These are phyloP conservation scores for Talaromyces amestolkiae DNA, from an alignment of 2,329 filamentous ascomycete species.

Conservation along the genomic window DNA sequence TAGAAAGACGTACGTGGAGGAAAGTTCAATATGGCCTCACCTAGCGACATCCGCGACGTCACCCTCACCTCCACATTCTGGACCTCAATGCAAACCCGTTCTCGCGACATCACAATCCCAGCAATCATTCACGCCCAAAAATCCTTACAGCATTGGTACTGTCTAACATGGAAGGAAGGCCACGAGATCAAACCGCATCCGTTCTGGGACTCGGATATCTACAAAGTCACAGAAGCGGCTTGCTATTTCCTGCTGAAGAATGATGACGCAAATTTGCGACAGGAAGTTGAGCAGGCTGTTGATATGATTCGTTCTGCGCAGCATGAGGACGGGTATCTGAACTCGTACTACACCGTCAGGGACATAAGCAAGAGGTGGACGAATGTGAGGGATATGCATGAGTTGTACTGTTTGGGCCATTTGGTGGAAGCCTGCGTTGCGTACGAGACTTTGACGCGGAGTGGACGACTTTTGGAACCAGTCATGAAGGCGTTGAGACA, in stretches of 20 bases:
- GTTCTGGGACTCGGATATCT: constrained; percentile 60
- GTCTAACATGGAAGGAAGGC: constrained; percentile 25
- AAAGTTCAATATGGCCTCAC: constrained; percentile 2
- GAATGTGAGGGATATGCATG: constrained; percentile 62
- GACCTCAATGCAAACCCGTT: constrained; percentile 23
- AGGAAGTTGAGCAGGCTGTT: constrained; percentile 56
- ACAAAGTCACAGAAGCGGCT: constrained; percentile 63
- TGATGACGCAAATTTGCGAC: constrained; percentile 44
- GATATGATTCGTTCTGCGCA: constrained; percentile 58
- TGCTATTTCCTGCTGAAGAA: constrained; percentile 54
- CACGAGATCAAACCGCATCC: constrained; percentile 48
- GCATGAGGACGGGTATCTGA: constrained; percentile 61
- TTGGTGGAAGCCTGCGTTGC: constrained; percentile 61
- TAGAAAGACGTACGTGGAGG: neutral
- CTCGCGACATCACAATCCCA: constrained; percentile 22
- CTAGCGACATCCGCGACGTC: constrained; percentile 20
- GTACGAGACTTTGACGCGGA: constrained; percentile 54
- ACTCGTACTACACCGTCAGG: constrained; percentile 62
- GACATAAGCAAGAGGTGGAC: constrained; percentile 56
- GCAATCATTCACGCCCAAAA: constrained; percentile 25
- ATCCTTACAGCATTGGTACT: constrained; percentile 23
- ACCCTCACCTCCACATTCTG: constrained; percentile 23
- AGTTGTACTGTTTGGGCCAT: constrained; percentile 56
- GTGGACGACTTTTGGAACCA: constrained; percentile 52
- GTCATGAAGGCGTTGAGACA: constrained; percentile 56